Evolutionary conservation across 1,284 basidiomycete genomes (phyloP).

Genomic region (Puccinia brachypodii): DNA sequence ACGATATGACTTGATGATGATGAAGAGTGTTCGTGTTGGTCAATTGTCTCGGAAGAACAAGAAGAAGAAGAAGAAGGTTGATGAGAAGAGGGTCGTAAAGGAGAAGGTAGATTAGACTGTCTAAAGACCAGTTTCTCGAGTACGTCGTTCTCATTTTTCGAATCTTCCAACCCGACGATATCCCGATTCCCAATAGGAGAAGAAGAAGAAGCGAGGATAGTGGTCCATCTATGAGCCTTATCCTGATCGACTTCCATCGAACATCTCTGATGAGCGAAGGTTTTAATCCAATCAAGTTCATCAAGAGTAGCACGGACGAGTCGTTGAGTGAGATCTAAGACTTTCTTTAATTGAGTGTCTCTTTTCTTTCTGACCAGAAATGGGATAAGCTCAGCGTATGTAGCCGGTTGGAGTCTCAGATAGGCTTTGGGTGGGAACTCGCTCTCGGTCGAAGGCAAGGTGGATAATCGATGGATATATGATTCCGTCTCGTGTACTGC

Average conservation of each 20-base stretch:
- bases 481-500: slow-evolving; percentile 25
- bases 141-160: too few species aligned
- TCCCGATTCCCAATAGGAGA: too few species aligned
- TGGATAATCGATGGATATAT: not conserved
- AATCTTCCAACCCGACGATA: too few species aligned
- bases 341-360: slow-evolving; percentile 27
- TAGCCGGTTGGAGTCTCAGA: slow-evolving; percentile 43
- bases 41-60: too few species aligned
- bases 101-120: too few species aligned
- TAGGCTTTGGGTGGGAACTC: not conserved
- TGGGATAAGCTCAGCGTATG: slow-evolving; percentile 19
- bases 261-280: not conserved
- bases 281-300: slow-evolving; percentile 14
- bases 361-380: slow-evolving; percentile 23
- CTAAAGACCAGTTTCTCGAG: too few species aligned
- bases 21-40: too few species aligned
- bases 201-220: not conserved
- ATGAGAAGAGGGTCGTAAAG: too few species aligned
- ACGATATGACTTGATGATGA: too few species aligned
- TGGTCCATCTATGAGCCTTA: too few species aligned
- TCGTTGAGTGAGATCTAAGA: not conserved
- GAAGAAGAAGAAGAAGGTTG: too few species aligned
- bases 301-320: slow-evolving; percentile 5
- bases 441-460: not conserved
- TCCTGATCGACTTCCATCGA: not conserved